phyloP scores from a whole-genome alignment of 257 asterid genomes.

The Przewalskia tangutica region DNA sequence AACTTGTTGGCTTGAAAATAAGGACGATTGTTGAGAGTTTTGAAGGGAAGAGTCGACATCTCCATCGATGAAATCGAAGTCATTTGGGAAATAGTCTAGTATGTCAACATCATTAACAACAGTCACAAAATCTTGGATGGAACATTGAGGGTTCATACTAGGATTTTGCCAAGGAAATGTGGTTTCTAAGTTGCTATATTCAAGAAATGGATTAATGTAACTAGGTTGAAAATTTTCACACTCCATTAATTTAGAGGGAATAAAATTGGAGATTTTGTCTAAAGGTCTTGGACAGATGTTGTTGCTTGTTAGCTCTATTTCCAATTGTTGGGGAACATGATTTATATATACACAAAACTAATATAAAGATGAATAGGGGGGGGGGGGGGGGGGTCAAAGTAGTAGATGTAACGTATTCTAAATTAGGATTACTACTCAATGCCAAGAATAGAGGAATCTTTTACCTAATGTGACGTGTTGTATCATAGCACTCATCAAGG shows the following conservation, averaged over 20 bases:
- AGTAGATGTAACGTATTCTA: background rate
- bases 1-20: background rate
- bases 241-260: conserved; percentile 2
- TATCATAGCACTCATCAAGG: background rate
- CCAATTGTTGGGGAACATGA: background rate
- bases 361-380: background rate
- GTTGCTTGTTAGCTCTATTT: background rate
- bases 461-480: conserved; percentile 1
- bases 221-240: conserved; percentile 6
- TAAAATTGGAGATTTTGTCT: background rate
- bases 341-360: background rate
- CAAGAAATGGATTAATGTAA: background rate
- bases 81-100: conserved; percentile 9
- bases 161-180: conserved; percentile 3
- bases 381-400: background rate
- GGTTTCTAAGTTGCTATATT: background rate
- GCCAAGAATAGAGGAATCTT: conserved; percentile 5
- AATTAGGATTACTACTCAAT: background rate
- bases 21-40: background rate
- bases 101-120: background rate
- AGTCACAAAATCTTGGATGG: conserved; percentile 9
- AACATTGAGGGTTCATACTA: background rate
- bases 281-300: background rate
- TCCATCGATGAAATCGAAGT: conserved; percentile 8
- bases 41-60: background rate